Conservation (phyloP, 78 protist species). For the Planoprotostelium fungivorum region DNA sequence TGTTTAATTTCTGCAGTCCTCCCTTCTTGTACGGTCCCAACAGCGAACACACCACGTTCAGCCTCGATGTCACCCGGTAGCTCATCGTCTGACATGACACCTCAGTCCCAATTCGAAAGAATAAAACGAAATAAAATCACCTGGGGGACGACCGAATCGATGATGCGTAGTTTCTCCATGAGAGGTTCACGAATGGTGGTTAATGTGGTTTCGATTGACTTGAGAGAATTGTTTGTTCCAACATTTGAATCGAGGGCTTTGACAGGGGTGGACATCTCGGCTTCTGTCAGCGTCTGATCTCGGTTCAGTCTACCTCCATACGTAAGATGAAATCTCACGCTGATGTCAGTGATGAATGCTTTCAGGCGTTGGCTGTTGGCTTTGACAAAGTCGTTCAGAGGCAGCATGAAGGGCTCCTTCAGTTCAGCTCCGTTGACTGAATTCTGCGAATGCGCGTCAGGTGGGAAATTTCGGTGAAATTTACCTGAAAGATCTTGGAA, state of each 20-base stretch:
- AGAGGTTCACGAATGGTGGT: not conserved
- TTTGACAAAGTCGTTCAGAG: not conserved
- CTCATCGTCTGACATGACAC: not conserved
- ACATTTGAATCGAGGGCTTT: not conserved
- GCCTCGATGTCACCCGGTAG: not conserved
- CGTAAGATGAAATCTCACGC: no score
- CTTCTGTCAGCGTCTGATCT: not conserved
- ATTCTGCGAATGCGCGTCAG: not conserved
- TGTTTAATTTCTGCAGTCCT: not conserved
- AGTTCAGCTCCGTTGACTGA: not conserved
- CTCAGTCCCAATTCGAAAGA: no score
- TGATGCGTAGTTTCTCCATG: not conserved
- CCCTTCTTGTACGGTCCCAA: not conserved
- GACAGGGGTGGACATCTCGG: not conserved
- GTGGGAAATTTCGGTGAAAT: not conserved
- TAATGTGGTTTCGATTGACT: not conserved
- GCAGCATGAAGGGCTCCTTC: not conserved
- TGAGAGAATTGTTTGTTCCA: not conserved
- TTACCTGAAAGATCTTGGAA: not conserved
- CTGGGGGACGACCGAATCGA: not conserved
- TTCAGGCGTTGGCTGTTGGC: not conserved
- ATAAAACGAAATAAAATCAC: not conserved
- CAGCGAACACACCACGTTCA: not conserved
- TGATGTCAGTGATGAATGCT: not conserved
- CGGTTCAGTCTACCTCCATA: not conserved